These are phyloP conservation scores for Trypanosoma scelopori DNA, from an alignment of 208 protist genomes.

Conservation along the genomic window DNA sequence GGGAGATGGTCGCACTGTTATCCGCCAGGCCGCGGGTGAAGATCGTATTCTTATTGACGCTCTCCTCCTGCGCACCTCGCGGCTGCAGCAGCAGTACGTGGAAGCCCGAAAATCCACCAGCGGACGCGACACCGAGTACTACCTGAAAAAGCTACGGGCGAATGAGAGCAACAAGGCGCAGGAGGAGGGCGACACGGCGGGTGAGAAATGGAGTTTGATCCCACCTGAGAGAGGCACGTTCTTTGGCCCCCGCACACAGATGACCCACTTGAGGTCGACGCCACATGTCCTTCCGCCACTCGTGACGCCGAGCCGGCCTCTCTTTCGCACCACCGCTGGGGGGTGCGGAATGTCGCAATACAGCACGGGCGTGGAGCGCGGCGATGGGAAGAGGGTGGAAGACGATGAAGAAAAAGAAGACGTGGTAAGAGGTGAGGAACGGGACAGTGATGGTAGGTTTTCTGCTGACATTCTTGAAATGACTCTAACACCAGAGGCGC, in stretches of 20 bases:
- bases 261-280: slow-evolving; percentile 39
- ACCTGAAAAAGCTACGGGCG: slow-evolving; percentile 40
- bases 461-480: too few relatives aligned
- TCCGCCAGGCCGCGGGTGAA: slow-evolving; percentile 23
- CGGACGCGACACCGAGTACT: slow-evolving; percentile 55
- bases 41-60: slow-evolving; percentile 46
- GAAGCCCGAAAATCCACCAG: slow-evolving; percentile 30
- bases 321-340: slow-evolving; percentile 12
- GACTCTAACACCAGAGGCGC: too few relatives aligned
- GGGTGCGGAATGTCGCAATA: neutral
- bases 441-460: too few relatives aligned
- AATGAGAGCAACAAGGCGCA: neutral
- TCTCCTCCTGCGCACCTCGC: slow-evolving; percentile 54
- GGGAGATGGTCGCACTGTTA: slow-evolving; percentile 8
- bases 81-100: slow-evolving; percentile 50
- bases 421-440: neutral
- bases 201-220: neutral
- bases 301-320: slow-evolving; percentile 42
- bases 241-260: slow-evolving; percentile 41
- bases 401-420: neutral
- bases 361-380: neutral
- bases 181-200: neutral
- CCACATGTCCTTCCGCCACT: slow-evolving; percentile 41
- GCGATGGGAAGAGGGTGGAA: neutral
- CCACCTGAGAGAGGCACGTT: slow-evolving; percentile 55